Evolutionary conservation across 2,329 filamentous ascomycete species (phyloP).

Genomic region (Penicillium sumatraense): DNA sequence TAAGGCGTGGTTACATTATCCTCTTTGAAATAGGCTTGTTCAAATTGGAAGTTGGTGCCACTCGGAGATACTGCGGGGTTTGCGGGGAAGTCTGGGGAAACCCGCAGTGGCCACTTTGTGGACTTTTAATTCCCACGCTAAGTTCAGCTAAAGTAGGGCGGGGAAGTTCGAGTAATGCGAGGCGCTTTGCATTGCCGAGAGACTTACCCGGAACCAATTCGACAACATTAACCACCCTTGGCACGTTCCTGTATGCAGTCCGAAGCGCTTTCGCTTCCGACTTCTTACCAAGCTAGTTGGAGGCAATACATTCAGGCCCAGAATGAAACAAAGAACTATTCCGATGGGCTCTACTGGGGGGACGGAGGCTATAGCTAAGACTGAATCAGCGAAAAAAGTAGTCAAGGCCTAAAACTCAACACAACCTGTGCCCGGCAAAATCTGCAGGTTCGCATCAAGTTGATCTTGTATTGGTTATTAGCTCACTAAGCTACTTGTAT

Average conservation of each 20-base stretch:
- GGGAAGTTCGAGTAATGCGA: not conserved
- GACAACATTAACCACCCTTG: not conserved
- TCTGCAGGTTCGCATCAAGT: not conserved
- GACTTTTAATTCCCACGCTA: not conserved
- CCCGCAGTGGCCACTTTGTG: not conserved
- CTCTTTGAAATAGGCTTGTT: not conserved
- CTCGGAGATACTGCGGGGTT: slow-evolving; percentile 2
- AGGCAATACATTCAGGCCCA: not conserved
- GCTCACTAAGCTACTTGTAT: not conserved
- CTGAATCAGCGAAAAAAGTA: not conserved
- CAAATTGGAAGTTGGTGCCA: slow-evolving; percentile 1
- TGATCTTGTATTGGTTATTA: not conserved
- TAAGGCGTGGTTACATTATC: not conserved
- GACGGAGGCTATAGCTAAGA: not conserved
- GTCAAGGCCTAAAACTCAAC: not conserved
- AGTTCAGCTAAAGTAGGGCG: not conserved
- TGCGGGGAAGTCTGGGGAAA: not conserved
- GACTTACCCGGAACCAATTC: not conserved
- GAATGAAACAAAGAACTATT: not conserved
- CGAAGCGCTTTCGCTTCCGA: not conserved
- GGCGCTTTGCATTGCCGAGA: not conserved
- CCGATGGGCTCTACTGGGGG: not conserved
- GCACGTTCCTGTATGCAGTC: not conserved
- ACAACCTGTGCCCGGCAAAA: not conserved
- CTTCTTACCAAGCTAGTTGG: not conserved